Conservation (phyloP, 2,329 filamentous ascomycete species). For the Clonostachys rhizophaga region DNA sequence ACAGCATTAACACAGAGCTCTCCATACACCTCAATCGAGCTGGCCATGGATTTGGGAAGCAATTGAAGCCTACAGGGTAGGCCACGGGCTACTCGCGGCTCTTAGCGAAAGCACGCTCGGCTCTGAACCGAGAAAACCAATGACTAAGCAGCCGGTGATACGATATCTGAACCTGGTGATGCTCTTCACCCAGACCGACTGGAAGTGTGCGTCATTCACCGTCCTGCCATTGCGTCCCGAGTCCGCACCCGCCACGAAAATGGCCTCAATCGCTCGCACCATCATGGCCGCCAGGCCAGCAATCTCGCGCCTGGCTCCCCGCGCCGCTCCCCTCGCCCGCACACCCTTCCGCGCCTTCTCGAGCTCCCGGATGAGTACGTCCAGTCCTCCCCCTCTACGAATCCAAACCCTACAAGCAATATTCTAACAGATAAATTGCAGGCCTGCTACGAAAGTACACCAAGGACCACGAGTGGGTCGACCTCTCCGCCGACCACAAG, state of each 20-base stretch:
- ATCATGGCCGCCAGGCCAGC: constrained; percentile 44
- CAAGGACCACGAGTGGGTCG: constrained; percentile 97
- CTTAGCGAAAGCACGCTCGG: too few species aligned
- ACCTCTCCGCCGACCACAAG: constrained; percentile 77
- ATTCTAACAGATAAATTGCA: constrained; percentile 18
- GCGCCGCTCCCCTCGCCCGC: constrained; percentile 32
- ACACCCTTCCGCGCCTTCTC: constrained; percentile 35
- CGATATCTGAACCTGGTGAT: too few species aligned
- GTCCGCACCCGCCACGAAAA: constrained; percentile 22
- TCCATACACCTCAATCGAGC: too few species aligned
- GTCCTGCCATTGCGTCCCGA: too few species aligned
- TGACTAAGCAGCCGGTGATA: too few species aligned
- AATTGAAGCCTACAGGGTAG: too few species aligned
- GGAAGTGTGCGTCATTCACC: too few species aligned
- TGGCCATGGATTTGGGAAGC: too few species aligned
- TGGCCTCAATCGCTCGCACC: constrained; percentile 59
- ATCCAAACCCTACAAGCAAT: not conserved
- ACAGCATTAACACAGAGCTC: too few species aligned
- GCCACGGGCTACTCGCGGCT: too few species aligned
- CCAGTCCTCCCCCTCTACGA: not conserved
- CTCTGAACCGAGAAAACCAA: too few species aligned
- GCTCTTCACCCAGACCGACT: too few species aligned
- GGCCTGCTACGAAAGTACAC: constrained; percentile 80
- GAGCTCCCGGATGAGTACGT: constrained; percentile 29
- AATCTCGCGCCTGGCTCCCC: constrained; percentile 29